These are phyloP conservation scores for Neodidymelliopsis sp. DNA, from an alignment of 2,329 filamentous ascomycete genomes.

Conservation along the genomic window DNA sequence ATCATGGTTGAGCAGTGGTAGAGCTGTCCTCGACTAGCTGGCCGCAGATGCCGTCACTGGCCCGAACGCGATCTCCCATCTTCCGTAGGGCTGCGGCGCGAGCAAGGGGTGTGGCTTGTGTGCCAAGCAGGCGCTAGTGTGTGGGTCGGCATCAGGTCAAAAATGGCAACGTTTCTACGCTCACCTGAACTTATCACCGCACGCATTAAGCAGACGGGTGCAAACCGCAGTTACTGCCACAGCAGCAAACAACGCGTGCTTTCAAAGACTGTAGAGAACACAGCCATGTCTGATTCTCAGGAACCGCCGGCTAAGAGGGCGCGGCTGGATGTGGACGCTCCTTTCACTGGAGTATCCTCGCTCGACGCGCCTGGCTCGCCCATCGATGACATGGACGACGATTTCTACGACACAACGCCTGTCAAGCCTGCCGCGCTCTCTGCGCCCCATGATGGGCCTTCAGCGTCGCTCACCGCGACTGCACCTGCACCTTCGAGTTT, in stretches of 20 bases:
- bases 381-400: conserved; percentile 51
- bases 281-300: conserved; percentile 45
- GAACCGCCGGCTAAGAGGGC: conserved; percentile 53
- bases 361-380: conserved; percentile 49
- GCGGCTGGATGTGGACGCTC: conserved; percentile 48
- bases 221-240: conserved; percentile 38
- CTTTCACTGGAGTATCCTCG: conserved; percentile 43
- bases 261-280: conserved; percentile 35
- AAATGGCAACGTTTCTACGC: conserved; percentile 37
- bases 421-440: conserved; percentile 36
- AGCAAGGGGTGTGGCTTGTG: conserved; percentile 10
- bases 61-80: conserved; percentile 12
- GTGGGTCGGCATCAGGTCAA: conserved; percentile 26
- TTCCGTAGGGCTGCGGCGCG: conserved; percentile 31
- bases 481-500: conserved; percentile 36
- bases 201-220: conserved; percentile 37
- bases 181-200: conserved; percentile 33
- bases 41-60: conserved; percentile 18
- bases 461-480: conserved; percentile 30
- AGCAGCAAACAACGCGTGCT: conserved; percentile 35
- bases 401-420: conserved; percentile 48
- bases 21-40: conserved; percentile 12
- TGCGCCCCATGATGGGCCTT: conserved; percentile 24
- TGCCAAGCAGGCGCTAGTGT: conserved; percentile 32
- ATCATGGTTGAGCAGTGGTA: conserved; percentile 7